Evolutionary conservation across 352 stramenopile species (phyloP), one percentile per base, ranked within the genome.

Genomic region (Globisporangium cystogenes): DNA sequence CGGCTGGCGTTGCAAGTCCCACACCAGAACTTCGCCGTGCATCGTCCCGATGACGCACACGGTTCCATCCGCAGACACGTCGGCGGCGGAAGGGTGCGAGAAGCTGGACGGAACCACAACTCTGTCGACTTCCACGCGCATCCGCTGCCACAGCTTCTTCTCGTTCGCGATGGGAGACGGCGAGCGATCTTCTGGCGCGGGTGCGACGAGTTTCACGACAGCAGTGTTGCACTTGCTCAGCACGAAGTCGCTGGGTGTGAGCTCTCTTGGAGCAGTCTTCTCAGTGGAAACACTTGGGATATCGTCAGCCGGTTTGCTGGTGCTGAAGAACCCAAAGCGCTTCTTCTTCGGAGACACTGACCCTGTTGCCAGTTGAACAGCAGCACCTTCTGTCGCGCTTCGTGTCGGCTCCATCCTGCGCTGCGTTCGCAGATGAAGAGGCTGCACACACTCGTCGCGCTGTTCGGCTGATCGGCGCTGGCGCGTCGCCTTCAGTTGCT

Each of bases 141-240:
- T 57, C 4, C 61, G 59, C 45, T 70, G 43, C 66, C 69, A 75
- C 54, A 74, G 74, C n/a, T 55, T 55, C n/a, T 65, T 45, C 33
- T 48, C 54, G 8, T 16, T 29, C 10, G 16, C 10, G 18, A 16
- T 5, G 2, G 36, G 0, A 16, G 36, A 21, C 21, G 36, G 0
- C 18, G 14, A 42, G 2, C 18, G 16, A 42, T 42, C 18, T 18
- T 10, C 7, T 12, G n/a, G 20, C 18, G 27, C 18, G 11, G 23
- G 18, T 15, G 11, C 7, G 12, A 5, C 18, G 21, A 31, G 27
- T 15, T 26, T 4, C 18, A 21, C 36, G 15, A 40, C 18, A 21
- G 15, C 14, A 15, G 21, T 16, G 6, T 21, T 42, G 36, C 18
- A 12, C 36, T 42, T 42, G 4, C 21, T 6, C 5, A 42, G 36